These are phyloP conservation scores for Pisolithus orientalis DNA, from an alignment of 768 basidiomycete species.

Conservation along the genomic window DNA sequence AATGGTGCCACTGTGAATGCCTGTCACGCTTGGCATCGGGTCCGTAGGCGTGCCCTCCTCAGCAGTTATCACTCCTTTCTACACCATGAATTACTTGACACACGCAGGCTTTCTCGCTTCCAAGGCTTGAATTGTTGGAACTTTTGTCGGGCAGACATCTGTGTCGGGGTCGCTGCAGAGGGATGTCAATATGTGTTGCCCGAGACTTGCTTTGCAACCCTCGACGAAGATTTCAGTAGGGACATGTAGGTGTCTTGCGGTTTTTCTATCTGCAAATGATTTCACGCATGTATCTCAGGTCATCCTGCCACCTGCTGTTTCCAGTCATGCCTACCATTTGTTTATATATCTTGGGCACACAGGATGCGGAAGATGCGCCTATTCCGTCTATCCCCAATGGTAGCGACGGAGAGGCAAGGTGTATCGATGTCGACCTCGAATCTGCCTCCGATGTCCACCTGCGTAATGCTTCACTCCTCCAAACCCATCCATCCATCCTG, in stretches of 20 bases:
- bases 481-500: slow-evolving; percentile 42
- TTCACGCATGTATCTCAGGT: slow-evolving; percentile 20
- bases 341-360: slow-evolving; percentile 43
- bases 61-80: slow-evolving; percentile 25
- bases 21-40: slow-evolving; percentile 20
- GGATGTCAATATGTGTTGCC: slow-evolving; percentile 53
- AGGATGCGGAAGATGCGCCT: slow-evolving; percentile 9
- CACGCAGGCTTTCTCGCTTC: slow-evolving; percentile 5
- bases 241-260: slow-evolving; percentile 18
- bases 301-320: slow-evolving; percentile 47
- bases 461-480: slow-evolving; percentile 53
- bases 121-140: slow-evolving; percentile 39
- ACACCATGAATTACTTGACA: slow-evolving; percentile 5
- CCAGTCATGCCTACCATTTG: slow-evolving; percentile 49
- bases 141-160: slow-evolving; percentile 44
- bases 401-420: slow-evolving; percentile 20
- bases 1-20: slow-evolving; percentile 12
- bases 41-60: slow-evolving; percentile 23
- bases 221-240: slow-evolving; percentile 41
- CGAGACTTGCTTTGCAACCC: slow-evolving; percentile 46
- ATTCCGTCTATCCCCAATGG: neutral
- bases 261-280: slow-evolving; percentile 2
- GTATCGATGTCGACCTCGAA: slow-evolving; percentile 45
- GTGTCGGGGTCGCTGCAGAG: slow-evolving; percentile 46
- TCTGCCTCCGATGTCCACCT: slow-evolving; percentile 51